Base-by-base conservation (phyloP, 2,329 filamentous ascomycete genomes). In the Talaromyces sp. region DNA sequence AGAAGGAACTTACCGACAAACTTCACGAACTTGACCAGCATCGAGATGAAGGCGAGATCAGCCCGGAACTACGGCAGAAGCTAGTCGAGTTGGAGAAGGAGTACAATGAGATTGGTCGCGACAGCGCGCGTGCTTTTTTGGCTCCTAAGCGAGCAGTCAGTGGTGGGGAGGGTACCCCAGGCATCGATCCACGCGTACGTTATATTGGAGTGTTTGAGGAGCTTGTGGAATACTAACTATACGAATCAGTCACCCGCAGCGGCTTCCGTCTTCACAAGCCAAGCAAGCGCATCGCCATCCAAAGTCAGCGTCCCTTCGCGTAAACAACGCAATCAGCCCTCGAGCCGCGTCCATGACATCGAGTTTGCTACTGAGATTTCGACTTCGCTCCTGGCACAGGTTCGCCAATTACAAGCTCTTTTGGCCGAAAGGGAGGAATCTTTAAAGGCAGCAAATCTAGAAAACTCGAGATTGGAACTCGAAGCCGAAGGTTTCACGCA, bases 341-440 rank as follows among this genome's bases (percentile, higher is more conserved):
- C 90, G 10, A 95, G 89, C 74, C 89, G 93, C 61, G 89, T 96
- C 13, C 93, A 98, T 75, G 95, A 99, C 74, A 96, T 99, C 74
- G 93, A 97, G 72, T 96, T 99, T 74, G 95, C 94, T n/a, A 93
- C 95, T 60, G 94, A 99, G 75, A 97, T 99, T 72, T 97, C 93
- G 74, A 97, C 92, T 5, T 97, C 93, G 1, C 84, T 99, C 61
- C 89, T 99, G 61, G 89, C 91, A n/a, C 95, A 98, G 79, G 91
- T 99, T 60, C 90, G 95, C 68, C 93, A 95, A 74, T 80, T 99
- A 63, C 95, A 99, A 77, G 85, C 89, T 2, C 83, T 96, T 17
- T 84, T 99, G 11, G 86, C 89, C 0, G 93, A 98, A 79, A 91
- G 92, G 70, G 95, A 99, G 69, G 93, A 97, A 61, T 85, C 92